Evolutionary conservation across 2,329 filamentous ascomycete species (phyloP), one percentile per base, ranked within the genome.

Genomic region (Fusarium sp.): DNA sequence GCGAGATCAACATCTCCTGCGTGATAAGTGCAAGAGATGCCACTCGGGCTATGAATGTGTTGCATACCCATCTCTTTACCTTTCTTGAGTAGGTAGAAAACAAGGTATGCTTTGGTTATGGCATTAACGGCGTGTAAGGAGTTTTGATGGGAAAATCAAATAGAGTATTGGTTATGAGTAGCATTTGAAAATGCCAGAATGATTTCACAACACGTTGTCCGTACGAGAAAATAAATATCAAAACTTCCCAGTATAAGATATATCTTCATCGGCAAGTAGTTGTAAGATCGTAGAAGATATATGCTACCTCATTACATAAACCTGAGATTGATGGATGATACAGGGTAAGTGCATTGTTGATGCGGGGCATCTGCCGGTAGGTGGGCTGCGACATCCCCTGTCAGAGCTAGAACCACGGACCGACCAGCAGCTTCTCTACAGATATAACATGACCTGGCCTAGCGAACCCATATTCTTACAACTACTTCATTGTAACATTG

Each of bases 1-100:
- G 94, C 77, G 96, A 99, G 83, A 99, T 99, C 81, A 99, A 98
- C 79, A 99, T 99, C 62, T 97, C 94, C 12, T 99, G 96, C 76
- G 96, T 99, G 44, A 97, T 99, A 77, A 93, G 96, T 74, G 93
- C 93, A 70, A 85, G 90, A 69, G 94, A 98, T 76, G 94, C 96
- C 21, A 93, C 94, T 71, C 89, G 96, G 70, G 96, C 96, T 30
- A 91, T 99, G 85, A 98, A 96, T 77, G 93, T 98, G 74, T 85
- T 99, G 68, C 96, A 99, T 78, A 98, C 96, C 20, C 95, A 94
- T 81, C 87, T 99, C 57, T 98, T 99, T 77, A 97, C 94, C 3
- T 98, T 97, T 80, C 84, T 97, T 74, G 94, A 97, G 65, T 93
- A 75, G 38, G 66, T 28, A 7, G 20, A 9, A 42, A 38, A 38